phyloP scores from a whole-genome alignment of 169 alveolate genomes.

The Cyclospora cayetanensis region DNA sequence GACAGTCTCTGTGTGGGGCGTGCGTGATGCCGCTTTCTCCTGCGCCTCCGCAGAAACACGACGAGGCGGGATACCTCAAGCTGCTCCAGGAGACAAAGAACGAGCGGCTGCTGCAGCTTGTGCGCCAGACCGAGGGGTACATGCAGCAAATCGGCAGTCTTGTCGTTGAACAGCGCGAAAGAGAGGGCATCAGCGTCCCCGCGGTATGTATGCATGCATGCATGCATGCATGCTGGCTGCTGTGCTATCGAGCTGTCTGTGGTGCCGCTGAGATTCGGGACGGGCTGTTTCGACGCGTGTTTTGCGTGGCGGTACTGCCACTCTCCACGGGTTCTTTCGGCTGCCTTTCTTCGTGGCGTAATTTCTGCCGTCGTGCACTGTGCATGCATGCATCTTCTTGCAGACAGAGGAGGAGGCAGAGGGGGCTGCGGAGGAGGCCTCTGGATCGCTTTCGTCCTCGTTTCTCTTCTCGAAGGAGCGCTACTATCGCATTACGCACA shows the following conservation, averaged over 20 bases:
- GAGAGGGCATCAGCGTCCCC: conserved; percentile 72
- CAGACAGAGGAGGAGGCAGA: conserved; percentile 49
- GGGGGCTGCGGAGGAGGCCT: conserved; percentile 31
- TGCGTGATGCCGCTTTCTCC: not conserved
- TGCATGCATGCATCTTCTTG: not conserved
- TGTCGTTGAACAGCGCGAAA: conserved; percentile 88
- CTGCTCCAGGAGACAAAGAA: conserved; percentile 93
- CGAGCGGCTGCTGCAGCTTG: conserved; percentile 90
- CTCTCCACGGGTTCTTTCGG: too few species aligned
- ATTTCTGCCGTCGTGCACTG: not conserved
- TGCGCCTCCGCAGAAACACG: conserved; percentile 84
- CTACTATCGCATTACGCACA: conserved; percentile 92
- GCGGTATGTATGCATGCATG: not conserved
- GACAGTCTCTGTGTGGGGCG: not conserved
- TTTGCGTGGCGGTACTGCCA: too few species aligned
- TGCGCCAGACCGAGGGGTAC: conserved; percentile 94
- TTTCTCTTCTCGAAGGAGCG: conserved; percentile 74
- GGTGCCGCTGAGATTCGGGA: too few species aligned
- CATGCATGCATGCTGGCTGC: not conserved
- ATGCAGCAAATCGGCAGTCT: conserved; percentile 92
- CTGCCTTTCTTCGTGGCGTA: too few species aligned
- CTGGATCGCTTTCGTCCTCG: conserved; percentile 49
- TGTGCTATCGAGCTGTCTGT: too few species aligned
- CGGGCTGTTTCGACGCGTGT: too few species aligned
- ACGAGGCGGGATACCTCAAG: conserved; percentile 91